These are phyloP conservation scores for Synchytrium microbalum DNA, from an alignment of 371 early-diverging fungal genomes.

Conservation along the genomic window DNA sequence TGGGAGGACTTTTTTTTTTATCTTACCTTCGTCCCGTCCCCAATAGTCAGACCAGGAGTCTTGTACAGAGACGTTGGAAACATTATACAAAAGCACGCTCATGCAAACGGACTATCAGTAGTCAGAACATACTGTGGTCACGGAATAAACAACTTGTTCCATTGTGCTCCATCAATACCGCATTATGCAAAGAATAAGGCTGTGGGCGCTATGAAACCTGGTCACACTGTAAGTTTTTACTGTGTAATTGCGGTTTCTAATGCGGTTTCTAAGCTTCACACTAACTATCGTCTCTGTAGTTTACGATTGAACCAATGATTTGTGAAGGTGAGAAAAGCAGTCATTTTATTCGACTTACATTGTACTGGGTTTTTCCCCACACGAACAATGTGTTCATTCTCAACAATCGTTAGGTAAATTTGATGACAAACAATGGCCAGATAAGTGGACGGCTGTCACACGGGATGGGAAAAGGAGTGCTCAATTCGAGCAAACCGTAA, in stretches of 20 bases:
- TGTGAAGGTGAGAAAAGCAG: no score
- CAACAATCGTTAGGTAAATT: no score
- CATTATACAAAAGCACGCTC: slow-evolving; percentile 79
- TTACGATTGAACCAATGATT: slow-evolving; percentile 98
- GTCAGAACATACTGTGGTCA: slow-evolving; percentile 92
- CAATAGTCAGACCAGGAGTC: slow-evolving; percentile 78
- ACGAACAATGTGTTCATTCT: no score
- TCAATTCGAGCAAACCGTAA: slow-evolving; percentile 93
- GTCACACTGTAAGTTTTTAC: slow-evolving; percentile 52
- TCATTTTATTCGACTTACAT: slow-evolving; percentile 28
- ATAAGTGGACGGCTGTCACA: slow-evolving; percentile 85
- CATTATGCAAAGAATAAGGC: slow-evolving; percentile 94
- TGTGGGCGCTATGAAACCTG: slow-evolving; percentile 84
- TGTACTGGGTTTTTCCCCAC: not conserved
- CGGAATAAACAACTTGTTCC: slow-evolving; percentile 82
- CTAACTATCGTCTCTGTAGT: slow-evolving; percentile 26
- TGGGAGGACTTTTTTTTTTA: not conserved
- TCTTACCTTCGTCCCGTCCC: not conserved
- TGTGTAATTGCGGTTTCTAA: not conserved
- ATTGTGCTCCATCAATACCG: slow-evolving; percentile 79
- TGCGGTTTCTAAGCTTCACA: not conserved
- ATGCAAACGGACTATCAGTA: slow-evolving; percentile 74
- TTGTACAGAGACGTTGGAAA: slow-evolving; percentile 87
- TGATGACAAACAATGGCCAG: slow-evolving; percentile 74
- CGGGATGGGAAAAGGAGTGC: slow-evolving; percentile 91